These are phyloP conservation scores for Alternaria sp. DNA, from an alignment of 2,329 filamentous ascomycete genomes.

Conservation along the genomic window DNA sequence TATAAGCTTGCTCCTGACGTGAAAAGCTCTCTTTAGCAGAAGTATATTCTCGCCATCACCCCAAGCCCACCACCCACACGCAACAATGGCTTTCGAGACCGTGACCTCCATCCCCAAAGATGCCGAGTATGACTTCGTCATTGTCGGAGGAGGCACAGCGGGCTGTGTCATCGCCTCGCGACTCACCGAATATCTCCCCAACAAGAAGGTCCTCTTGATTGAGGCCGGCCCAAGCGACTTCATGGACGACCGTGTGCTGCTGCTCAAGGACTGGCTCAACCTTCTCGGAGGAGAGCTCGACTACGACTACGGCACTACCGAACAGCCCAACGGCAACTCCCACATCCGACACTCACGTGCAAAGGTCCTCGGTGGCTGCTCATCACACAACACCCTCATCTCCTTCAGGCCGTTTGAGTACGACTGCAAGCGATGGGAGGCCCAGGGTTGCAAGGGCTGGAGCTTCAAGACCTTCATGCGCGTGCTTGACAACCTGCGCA, in stretches of 20 bases:
- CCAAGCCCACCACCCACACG: slow-evolving; percentile 8
- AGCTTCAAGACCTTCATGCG: slow-evolving; percentile 84
- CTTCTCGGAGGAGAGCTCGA: slow-evolving; percentile 85
- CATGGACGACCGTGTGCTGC: slow-evolving; percentile 84
- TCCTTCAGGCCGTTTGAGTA: slow-evolving; percentile 91
- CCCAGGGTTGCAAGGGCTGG: slow-evolving; percentile 83
- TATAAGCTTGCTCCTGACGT: slow-evolving; percentile 10
- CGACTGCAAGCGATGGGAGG: slow-evolving; percentile 84
- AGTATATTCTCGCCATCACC: neutral
- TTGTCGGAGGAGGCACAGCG: slow-evolving; percentile 84
- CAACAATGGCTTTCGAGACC: slow-evolving; percentile 55
- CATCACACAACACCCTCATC: slow-evolving; percentile 92
- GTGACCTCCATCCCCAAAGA: slow-evolving; percentile 65
- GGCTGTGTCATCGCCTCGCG: slow-evolving; percentile 84
- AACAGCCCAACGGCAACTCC: slow-evolving; percentile 91
- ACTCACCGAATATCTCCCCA: slow-evolving; percentile 80
- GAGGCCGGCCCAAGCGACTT: slow-evolving; percentile 90
- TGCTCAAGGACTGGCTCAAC: slow-evolving; percentile 85
- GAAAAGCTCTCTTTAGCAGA: neutral
- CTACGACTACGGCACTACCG: slow-evolving; percentile 88
- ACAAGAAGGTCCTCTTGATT: slow-evolving; percentile 81
- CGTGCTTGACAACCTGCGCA: slow-evolving; percentile 81
- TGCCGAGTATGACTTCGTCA: slow-evolving; percentile 78
- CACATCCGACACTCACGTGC: slow-evolving; percentile 90
- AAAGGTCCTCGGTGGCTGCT: slow-evolving; percentile 91